Evolutionary conservation across 768 basidiomycete species (phyloP).

Genomic region (Termitomyces eurrhizus): DNA sequence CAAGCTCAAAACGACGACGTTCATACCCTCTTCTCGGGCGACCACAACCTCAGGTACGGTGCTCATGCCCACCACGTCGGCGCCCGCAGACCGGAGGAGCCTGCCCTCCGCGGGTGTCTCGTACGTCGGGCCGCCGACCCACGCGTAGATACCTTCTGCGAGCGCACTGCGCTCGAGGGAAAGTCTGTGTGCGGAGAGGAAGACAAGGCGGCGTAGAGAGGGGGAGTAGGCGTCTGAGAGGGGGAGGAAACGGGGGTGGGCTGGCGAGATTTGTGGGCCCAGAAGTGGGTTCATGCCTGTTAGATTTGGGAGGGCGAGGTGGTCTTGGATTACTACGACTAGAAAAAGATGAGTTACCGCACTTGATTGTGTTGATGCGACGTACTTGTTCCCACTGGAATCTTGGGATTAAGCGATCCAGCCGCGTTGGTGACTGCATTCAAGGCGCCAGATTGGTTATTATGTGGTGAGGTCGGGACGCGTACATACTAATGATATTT

Average conservation of each 20-base stretch:
- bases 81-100: conserved; percentile 69
- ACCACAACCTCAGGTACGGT: conserved; percentile 88
- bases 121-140: conserved; percentile 89
- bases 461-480: background rate
- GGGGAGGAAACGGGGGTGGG: conserved; percentile 75
- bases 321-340: conserved; percentile 87
- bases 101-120: conserved; percentile 86
- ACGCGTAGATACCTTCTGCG: conserved; percentile 83
- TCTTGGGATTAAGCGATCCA: conserved; percentile 69
- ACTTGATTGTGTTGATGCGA: background rate
- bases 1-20: conserved; percentile 76
- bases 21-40: conserved; percentile 69
- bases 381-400: conserved; percentile 81
- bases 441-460: background rate
- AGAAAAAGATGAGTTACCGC: conserved; percentile 11
- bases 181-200: conserved; percentile 66
- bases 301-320: conserved; percentile 75
- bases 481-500: conserved; percentile 64
- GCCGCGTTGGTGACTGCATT: conserved; percentile 81
- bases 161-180: conserved; percentile 50
- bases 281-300: conserved; percentile 77
- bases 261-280: conserved; percentile 58
- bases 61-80: conserved; percentile 93
- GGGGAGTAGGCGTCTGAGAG: conserved; percentile 82
- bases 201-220: conserved; percentile 63